phyloP scores from a whole-genome alignment of 495 filamentous ascomycete species.

The Pyronema omphalodes region DNA sequence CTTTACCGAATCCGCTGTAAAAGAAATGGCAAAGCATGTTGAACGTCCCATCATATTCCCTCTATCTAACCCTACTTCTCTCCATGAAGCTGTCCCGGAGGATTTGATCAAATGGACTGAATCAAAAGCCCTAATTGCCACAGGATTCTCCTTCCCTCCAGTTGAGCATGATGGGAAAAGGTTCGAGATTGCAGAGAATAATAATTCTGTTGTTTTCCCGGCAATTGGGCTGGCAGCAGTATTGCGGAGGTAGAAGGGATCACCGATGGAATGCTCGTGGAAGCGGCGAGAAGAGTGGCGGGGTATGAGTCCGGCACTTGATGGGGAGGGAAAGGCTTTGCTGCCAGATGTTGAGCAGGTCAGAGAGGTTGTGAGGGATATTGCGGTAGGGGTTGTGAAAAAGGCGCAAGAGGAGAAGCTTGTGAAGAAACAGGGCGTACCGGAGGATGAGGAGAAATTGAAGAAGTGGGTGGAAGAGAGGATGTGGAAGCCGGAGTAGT shows the following conservation, averaged over 20 bases:
- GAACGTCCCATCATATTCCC: slow-evolving; percentile 67
- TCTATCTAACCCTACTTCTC: slow-evolving; percentile 66
- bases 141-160: slow-evolving; percentile 65
- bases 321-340: slow-evolving; percentile 38
- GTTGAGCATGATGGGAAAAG: slow-evolving; percentile 47
- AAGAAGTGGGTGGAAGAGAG: slow-evolving; percentile 63
- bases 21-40: slow-evolving; percentile 63
- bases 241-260: slow-evolving; percentile 43
- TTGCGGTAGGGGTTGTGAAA: slow-evolving; percentile 62
- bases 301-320: slow-evolving; percentile 48
- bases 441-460: slow-evolving; percentile 40
- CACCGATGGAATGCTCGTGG: slow-evolving; percentile 65
- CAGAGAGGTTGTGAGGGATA: slow-evolving; percentile 54
- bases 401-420: slow-evolving; percentile 51
- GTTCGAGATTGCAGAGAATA: slow-evolving; percentile 68
- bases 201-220: slow-evolving; percentile 75
- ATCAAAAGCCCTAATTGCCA: slow-evolving; percentile 64
- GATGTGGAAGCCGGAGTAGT: slow-evolving; percentile 78
- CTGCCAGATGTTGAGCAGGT: slow-evolving; percentile 64
- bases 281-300: slow-evolving; percentile 55
- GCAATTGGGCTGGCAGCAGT: slow-evolving; percentile 70
- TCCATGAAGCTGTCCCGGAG: slow-evolving; percentile 67
- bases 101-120: slow-evolving; percentile 65
- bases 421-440: slow-evolving; percentile 41
- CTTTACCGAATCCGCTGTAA: slow-evolving; percentile 56